Evolutionary conservation across 768 basidiomycete species (phyloP), one percentile per base, ranked within the genome.

Genomic region (Auricularia heimuer): DNA sequence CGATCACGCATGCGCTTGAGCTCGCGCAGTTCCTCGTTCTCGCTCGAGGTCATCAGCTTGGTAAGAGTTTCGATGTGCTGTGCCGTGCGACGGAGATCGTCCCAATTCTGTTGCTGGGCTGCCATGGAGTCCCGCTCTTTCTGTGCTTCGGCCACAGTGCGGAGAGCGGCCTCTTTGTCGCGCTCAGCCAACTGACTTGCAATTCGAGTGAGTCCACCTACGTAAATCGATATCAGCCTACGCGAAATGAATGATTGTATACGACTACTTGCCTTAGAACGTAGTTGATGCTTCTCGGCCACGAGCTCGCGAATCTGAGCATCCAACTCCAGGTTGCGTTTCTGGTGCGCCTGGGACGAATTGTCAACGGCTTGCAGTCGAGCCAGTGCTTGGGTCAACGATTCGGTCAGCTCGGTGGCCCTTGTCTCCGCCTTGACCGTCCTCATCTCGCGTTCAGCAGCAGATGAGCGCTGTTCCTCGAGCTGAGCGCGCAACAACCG

Each of bases 321-420:
- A 75, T 93, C 90, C 62, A 92, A 73, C 62, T 84, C 82, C 12
- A 75, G 70, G 36, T 90, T 83, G 36, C 81, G 84, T 62, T 85
- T 81, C 70, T 85, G 83, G 65, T 81, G 82, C 33, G 79, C 75
- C 73, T 89, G 83, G 16, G 82, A 77, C 44, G 82, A 80, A 54
- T 87, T 84, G 68, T 92, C 90, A n/a, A 88, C 84, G 12, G 84
- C 78, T 73, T 90, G 86, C 51, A 92, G 76, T 45, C 89, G 80
- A 10, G 84, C 82, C 66, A 92, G 77, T 44, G 90, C 89, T 70
- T 88, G 82, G 1, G 86, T 78, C n/a, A 92, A 77, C 0, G 88
- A 89, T 42, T 86, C 84, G 73, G 92, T 87, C 14, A 90, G 78
- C 67, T 90, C 87, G 35, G 74, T 72, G 68, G 84, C 85, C 68